These are phyloP conservation scores for Gossypium arboreum DNA, from an alignment of 345 rosid genomes.

Conservation along the genomic window DNA sequence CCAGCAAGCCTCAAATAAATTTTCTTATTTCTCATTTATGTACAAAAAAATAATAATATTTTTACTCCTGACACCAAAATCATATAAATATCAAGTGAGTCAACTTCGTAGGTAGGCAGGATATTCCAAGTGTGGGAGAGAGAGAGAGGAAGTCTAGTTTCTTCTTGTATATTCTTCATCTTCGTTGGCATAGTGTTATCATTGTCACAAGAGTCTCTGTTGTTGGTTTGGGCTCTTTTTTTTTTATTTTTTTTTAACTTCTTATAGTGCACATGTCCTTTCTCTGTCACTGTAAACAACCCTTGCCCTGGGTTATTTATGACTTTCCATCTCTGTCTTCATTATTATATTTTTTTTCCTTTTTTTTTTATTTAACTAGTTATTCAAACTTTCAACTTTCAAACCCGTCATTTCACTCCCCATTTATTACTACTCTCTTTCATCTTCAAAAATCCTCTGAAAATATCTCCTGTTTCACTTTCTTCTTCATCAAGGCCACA, in stretches of 20 bases:
- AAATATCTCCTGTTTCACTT: not conserved
- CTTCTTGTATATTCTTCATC: not conserved
- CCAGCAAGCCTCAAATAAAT: too few species aligned
- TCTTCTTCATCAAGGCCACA: not conserved
- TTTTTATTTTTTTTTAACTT: not conserved
- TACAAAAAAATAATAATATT: too few species aligned
- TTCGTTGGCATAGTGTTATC: not conserved
- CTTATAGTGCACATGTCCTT: not conserved
- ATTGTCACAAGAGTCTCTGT: not conserved
- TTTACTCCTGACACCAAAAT: too few species aligned
- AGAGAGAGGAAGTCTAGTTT: not conserved
- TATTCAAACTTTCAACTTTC: not conserved
- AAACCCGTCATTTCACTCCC: not conserved
- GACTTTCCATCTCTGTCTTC: not conserved
- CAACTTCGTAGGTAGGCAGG: not conserved
- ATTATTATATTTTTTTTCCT: not conserved
- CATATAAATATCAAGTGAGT: too few species aligned
- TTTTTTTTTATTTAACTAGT: not conserved
- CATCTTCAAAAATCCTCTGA: not conserved
- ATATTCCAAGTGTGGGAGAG: not conserved
- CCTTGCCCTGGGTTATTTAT: not conserved
- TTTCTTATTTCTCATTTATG: too few species aligned
- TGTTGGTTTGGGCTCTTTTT: not conserved
- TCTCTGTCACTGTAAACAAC: not conserved
- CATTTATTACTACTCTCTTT: not conserved